phyloP scores from a whole-genome alignment of 176 grass and related monocot species.

The Pontederia crassipes region DNA sequence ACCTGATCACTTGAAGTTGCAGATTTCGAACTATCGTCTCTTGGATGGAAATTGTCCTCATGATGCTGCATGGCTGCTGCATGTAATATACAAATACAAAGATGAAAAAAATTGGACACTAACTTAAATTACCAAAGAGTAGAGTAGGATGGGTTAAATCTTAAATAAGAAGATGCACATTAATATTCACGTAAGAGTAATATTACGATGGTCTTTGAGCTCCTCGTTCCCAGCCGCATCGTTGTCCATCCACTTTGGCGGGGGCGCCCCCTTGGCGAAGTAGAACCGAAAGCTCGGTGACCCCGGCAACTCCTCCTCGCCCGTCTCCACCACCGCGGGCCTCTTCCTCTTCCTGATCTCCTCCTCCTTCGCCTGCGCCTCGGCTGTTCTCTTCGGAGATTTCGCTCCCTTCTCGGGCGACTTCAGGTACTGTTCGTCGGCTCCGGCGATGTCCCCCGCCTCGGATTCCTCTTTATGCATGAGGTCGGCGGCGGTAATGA shows the following conservation, averaged over 20 bases:
- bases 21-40: neutral
- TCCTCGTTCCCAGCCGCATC: neutral
- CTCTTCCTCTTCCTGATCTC: no score
- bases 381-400: no score
- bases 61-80: no score
- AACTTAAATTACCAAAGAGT: no score
- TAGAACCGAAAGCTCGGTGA: constrained; percentile 12
- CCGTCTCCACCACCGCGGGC: no score
- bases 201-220: neutral
- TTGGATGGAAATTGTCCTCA: neutral
- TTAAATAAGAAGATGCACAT: no score
- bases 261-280: neutral
- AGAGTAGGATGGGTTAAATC: no score
- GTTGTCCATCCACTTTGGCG: neutral
- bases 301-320: neutral
- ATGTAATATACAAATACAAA: no score
- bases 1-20: neutral
- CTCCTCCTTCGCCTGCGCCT: no score
- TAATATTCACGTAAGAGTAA: no score
- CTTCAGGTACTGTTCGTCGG: neutral
- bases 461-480: neutral
- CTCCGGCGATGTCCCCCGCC: neutral
- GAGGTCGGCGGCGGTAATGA: neutral
- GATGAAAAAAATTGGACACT: no score
- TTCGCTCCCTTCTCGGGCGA: no score